These are phyloP conservation scores for Centaurea solstitialis DNA, from an alignment of 129 eudicot species.

Conservation along the genomic window DNA sequence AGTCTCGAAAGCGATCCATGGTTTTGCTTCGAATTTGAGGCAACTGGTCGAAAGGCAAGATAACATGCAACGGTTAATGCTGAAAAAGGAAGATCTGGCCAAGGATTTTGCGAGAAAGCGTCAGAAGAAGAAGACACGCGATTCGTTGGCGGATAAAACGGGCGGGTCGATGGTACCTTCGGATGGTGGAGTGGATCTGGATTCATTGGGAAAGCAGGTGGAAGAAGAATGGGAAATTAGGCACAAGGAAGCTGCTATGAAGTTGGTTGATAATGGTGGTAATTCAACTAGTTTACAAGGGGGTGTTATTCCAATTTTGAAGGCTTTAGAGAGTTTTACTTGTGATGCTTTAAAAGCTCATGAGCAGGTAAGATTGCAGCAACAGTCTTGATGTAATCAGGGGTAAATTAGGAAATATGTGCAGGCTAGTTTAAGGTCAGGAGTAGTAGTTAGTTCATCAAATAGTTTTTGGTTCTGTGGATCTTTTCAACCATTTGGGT, in stretches of 20 bases:
- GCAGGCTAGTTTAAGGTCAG: slow-evolving; percentile 5
- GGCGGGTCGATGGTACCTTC: slow-evolving; percentile 56
- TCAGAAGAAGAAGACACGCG: slow-evolving; percentile 19
- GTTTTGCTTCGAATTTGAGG: slow-evolving; percentile 65
- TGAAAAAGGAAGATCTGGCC: slow-evolving; percentile 61
- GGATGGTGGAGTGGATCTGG: slow-evolving; percentile 64
- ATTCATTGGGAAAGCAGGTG: slow-evolving; percentile 47
- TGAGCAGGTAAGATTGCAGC: slow-evolving; percentile 66
- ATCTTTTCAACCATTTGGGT: background rate
- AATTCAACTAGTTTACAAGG: slow-evolving; percentile 67
- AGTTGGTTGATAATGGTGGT: slow-evolving; percentile 77
- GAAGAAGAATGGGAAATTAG: slow-evolving; percentile 57
- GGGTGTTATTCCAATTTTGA: slow-evolving; percentile 86
- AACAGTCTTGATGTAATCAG: background rate
- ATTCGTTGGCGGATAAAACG: slow-evolving; percentile 38
- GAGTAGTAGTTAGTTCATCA: background rate
- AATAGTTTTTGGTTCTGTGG: background rate
- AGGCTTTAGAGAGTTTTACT: slow-evolving; percentile 84
- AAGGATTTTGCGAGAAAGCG: slow-evolving; percentile 60
- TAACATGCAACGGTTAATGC: slow-evolving; percentile 71
- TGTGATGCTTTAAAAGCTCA: slow-evolving; percentile 75
- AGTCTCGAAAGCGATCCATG: slow-evolving; percentile 67
- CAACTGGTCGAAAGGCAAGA: slow-evolving; percentile 76
- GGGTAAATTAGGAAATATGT: slow-evolving; percentile 3
- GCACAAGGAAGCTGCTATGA: slow-evolving; percentile 83